Conservation (phyloP, 352 stramenopile species). For the Phytophthora pluvialis region DNA sequence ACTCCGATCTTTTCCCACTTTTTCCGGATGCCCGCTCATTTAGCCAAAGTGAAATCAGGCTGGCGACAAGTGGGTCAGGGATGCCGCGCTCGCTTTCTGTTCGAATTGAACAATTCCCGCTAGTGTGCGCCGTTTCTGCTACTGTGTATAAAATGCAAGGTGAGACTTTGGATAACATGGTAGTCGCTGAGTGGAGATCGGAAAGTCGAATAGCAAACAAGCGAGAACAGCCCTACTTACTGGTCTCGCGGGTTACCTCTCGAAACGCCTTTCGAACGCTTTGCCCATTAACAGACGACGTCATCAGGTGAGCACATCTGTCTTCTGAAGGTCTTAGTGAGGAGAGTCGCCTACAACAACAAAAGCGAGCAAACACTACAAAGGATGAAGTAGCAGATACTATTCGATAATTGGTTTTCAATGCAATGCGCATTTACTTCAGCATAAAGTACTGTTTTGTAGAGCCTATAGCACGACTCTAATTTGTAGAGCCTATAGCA, state of each 20-base stretch:
- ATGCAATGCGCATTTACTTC: too few relatives aligned
- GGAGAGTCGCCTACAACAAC: background rate
- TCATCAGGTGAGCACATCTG: background rate
- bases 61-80: background rate
- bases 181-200: constrained; percentile 8
- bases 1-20: constrained; percentile 8
- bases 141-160: constrained; percentile 3
- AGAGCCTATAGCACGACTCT: too few relatives aligned
- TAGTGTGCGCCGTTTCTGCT: constrained; percentile 7
- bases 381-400: too few relatives aligned
- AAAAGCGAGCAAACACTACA: background rate
- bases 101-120: constrained; percentile 4
- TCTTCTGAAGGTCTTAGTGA: background rate
- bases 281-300: background rate
- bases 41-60: background rate
- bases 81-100: background rate
- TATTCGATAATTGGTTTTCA: too few relatives aligned
- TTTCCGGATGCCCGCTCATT: background rate
- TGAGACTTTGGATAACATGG: constrained; percentile 5
- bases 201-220: background rate
- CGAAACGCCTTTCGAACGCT: constrained; percentile 1
- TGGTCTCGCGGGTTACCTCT: constrained; percentile 4
- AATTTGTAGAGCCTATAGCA: too few relatives aligned
- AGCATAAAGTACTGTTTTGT: too few relatives aligned
- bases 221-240: constrained; percentile 7